Evolutionary conservation across 139 green algal species (phyloP).

Genomic region (Auxenochlorella pyrenoidosa): DNA sequence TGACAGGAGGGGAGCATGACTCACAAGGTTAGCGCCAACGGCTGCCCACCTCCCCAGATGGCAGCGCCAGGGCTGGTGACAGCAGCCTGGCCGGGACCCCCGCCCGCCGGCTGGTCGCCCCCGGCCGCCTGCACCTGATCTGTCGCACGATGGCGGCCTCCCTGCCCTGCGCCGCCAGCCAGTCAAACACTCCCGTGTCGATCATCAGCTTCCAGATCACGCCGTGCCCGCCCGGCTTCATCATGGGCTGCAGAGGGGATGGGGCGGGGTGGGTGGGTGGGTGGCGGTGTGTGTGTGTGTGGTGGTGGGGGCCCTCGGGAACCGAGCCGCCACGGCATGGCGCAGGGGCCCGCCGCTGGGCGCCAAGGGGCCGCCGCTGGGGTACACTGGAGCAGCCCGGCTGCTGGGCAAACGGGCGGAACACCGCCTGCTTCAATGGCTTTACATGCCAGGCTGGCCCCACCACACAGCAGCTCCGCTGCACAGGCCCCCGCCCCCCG

Average conservation of each 20-base stretch:
- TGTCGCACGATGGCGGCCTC: conserved; percentile 87
- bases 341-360: no score
- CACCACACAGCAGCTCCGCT: neutral
- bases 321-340: no score
- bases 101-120: neutral
- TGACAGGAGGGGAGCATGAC: no score
- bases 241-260: conserved; percentile 51
- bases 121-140: conserved; percentile 67
- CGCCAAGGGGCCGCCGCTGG: no score
- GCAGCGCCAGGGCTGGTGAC: no score
- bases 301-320: no score
- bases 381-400: no score
- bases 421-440: no score
- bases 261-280: no score
- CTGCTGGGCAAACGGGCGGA: no score
- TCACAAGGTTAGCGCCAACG: no score
- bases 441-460: neutral
- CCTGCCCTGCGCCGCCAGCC: conserved; percentile 68
- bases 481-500: neutral
- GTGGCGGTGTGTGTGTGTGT: no score
- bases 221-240: conserved; percentile 97
- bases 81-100: neutral
- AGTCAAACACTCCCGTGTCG: conserved; percentile 92
- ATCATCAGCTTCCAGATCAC: conserved; percentile 99
- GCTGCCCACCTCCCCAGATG: neutral